A percentile compares a stretch with the other conserved stretches of the same genome.
phyloP scores from a whole-genome alignment of 2,329 filamentous ascomycete genomes.

The Helicocarpus griseus region DNA sequence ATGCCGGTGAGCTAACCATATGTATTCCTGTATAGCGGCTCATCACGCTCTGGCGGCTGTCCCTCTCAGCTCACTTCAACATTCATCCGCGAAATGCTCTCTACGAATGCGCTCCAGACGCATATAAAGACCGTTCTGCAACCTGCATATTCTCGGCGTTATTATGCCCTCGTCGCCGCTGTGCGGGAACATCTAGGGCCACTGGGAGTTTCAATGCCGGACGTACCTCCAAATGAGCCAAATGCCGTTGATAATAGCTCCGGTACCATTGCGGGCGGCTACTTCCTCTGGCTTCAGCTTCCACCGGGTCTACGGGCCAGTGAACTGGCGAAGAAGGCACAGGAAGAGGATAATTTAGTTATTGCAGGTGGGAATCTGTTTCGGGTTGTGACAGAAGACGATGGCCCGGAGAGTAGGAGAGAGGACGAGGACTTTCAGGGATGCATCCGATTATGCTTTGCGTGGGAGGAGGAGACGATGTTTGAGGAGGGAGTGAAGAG shows the following conservation, averaged over 20 bases:
- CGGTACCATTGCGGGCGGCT: conserved; percentile 54
- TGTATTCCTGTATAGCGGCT: conserved; percentile 36
- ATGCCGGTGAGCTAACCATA: conserved; percentile 12
- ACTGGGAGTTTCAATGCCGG: conserved; percentile 43
- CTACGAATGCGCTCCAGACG: conserved; percentile 41
- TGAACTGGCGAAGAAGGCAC: conserved; percentile 48
- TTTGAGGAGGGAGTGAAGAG: conserved; percentile 59
- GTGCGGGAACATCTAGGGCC: conserved; percentile 53
- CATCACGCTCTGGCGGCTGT: conserved; percentile 48
- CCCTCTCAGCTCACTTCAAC: conserved; percentile 51
- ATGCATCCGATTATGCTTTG: conserved; percentile 58
- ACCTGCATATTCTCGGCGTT: conserved; percentile 47
- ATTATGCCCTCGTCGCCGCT: conserved; percentile 47
- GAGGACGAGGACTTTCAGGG: conserved; percentile 46
- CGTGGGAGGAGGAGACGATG: conserved; percentile 59
- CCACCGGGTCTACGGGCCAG: conserved; percentile 44
- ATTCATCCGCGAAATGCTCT: conserved; percentile 46
- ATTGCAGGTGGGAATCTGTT: conserved; percentile 63
- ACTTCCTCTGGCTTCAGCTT: conserved; percentile 73
- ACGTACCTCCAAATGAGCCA: background rate
- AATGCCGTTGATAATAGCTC: conserved; percentile 1
- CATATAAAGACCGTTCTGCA: conserved; percentile 46
- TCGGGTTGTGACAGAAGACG: conserved; percentile 43
- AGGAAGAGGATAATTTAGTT: conserved; percentile 54
- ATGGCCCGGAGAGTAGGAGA: conserved; percentile 25